A percentile compares a stretch with the other conserved stretches of the same genome.
phyloP scores from a whole-genome alignment of 768 basidiomycete species.

The Cubamyces sp. region DNA sequence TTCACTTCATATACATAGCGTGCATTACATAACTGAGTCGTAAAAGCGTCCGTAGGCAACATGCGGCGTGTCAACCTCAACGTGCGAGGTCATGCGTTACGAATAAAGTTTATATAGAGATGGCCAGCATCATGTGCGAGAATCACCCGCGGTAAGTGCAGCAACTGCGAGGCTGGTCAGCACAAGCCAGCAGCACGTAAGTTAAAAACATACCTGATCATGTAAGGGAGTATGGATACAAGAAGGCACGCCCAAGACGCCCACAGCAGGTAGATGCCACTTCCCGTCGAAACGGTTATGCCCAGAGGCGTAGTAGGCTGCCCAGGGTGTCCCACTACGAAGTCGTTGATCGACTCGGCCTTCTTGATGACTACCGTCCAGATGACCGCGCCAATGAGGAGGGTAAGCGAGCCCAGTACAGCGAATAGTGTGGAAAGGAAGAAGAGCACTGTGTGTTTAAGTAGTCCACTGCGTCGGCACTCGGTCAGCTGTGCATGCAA shows the following conservation, averaged over 20 bases:
- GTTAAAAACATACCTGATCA: conserved; percentile 62
- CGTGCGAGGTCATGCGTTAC: conserved; percentile 11
- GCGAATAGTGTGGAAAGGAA: conserved; percentile 68
- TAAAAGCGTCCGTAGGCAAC: conserved; percentile 15
- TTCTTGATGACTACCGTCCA: conserved; percentile 81
- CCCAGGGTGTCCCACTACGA: conserved; percentile 44
- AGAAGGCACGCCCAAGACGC: conserved; percentile 71
- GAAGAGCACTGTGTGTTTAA: conserved; percentile 67
- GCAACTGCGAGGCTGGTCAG: conserved; percentile 50
- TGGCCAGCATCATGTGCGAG: conserved; percentile 1
- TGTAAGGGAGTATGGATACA: conserved; percentile 71
- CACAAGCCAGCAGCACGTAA: not conserved
- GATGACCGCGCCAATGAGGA: conserved; percentile 71
- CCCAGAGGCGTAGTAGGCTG: conserved; percentile 51
- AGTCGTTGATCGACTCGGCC: conserved; percentile 58
- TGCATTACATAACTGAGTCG: conserved; percentile 19
- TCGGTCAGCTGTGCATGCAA: conserved; percentile 5
- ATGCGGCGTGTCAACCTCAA: conserved; percentile 3
- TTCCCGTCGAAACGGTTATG: conserved; percentile 63
- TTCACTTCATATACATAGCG: conserved; percentile 13
- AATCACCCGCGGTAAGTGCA: conserved; percentile 75
- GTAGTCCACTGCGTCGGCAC: conserved; percentile 55
- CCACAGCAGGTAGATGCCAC: conserved; percentile 72
- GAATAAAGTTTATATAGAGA: conserved; percentile 9
- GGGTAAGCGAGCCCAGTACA: conserved; percentile 58